These are phyloP conservation scores for Boletus pseudopeckii DNA, from an alignment of 768 basidiomycete species.

Conservation along the genomic window DNA sequence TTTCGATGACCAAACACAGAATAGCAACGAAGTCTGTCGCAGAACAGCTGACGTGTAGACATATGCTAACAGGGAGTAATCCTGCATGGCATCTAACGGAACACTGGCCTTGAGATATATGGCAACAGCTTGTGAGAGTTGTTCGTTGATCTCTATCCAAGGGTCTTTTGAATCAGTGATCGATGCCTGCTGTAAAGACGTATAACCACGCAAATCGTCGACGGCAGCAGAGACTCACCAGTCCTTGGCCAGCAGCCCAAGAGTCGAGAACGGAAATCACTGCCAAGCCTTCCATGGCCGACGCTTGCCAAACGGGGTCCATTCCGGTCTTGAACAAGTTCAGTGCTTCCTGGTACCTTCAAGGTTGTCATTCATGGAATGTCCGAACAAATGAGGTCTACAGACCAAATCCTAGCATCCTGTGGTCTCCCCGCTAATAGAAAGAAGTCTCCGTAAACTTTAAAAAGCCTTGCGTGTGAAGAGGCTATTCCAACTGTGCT, in stretches of 20 bases:
- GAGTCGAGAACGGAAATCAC: conserved; percentile 77
- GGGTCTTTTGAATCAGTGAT: conserved; percentile 54
- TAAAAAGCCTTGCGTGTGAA: conserved; percentile 82
- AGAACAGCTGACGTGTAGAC: conserved; percentile 66
- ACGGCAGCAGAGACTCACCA: conserved; percentile 45
- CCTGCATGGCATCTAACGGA: conserved; percentile 48
- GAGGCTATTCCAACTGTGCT: conserved; percentile 65
- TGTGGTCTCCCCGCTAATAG: conserved; percentile 80
- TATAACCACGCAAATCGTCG: neutral
- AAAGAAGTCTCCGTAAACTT: conserved; percentile 86
- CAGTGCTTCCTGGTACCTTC: conserved; percentile 84
- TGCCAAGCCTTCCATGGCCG: conserved; percentile 81
- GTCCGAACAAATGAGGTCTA: conserved; percentile 6
- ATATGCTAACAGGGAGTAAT: conserved; percentile 61
- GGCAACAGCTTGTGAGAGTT: conserved; percentile 56
- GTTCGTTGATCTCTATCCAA: conserved; percentile 78
- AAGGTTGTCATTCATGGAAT: conserved; percentile 19
- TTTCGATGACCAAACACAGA: conserved; percentile 80
- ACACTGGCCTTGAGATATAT: conserved; percentile 61
- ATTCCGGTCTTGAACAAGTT: conserved; percentile 68
- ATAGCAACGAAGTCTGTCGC: conserved; percentile 70
- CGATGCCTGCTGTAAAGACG: conserved; percentile 49
- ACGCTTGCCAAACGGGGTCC: conserved; percentile 88
- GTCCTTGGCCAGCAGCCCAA: conserved; percentile 73
- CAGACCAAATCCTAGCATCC: conserved; percentile 79